A percentile compares a stretch with the other conserved stretches of the same genome.
phyloP scores from a whole-genome alignment of 2,329 filamentous ascomycete genomes.

The Lecanosticta acicola region DNA sequence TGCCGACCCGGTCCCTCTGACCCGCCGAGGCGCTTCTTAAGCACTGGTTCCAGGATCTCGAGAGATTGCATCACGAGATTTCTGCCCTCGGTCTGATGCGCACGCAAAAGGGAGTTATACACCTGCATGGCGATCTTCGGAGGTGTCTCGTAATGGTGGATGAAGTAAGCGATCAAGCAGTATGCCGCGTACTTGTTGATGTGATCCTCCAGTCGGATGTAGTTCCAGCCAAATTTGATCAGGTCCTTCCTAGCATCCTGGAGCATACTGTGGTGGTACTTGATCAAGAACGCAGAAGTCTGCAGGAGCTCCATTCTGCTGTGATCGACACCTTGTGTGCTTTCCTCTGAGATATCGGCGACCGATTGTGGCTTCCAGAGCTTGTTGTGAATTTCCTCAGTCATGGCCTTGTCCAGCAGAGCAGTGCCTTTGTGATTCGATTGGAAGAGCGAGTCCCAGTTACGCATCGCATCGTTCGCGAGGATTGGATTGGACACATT shows the following conservation, averaged over 20 bases:
- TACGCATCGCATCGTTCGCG: constrained; percentile 88
- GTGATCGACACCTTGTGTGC: constrained; percentile 83
- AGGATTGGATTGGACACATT: constrained; percentile 93
- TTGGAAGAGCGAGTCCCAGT: constrained; percentile 56
- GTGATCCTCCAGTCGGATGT: constrained; percentile 94
- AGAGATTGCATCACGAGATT: constrained; percentile 88
- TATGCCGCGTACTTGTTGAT: constrained; percentile 99
- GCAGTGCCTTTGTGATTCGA: constrained; percentile 55
- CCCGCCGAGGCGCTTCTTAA: constrained; percentile 74
- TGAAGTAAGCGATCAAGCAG: constrained; percentile 95
- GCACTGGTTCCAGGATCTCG: constrained; percentile 88
- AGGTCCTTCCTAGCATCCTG: constrained; percentile 94
- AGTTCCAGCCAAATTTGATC: constrained; percentile 98
- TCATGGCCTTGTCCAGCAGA: constrained; percentile 79
- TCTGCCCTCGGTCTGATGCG: constrained; percentile 91
- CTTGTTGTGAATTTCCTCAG: constrained; percentile 83
- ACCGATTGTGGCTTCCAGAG: constrained; percentile 84
- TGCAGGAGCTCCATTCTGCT: constrained; percentile 94
- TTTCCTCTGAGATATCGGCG: constrained; percentile 72
- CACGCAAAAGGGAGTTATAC: constrained; percentile 82
- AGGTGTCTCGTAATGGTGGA: constrained; percentile 92
- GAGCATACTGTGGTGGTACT: constrained; percentile 82
- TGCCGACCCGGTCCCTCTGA: constrained; percentile 59
- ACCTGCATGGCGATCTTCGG: constrained; percentile 94
- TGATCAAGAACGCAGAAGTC: constrained; percentile 88